Evolutionary conservation across 805 yeast species (phyloP).

Genomic region (Saccharomycopsis sp.): DNA sequence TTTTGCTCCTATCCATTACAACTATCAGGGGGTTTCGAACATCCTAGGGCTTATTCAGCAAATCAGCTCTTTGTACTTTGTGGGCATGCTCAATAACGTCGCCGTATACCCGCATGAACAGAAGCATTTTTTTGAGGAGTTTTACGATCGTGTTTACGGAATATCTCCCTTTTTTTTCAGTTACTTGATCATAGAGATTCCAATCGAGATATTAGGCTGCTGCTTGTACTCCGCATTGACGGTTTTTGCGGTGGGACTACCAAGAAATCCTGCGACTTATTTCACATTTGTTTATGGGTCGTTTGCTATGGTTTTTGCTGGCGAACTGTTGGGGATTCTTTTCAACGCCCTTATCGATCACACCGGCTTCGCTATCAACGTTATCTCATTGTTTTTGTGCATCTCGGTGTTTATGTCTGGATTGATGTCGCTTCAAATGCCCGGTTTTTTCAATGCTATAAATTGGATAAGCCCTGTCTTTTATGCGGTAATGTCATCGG

Average conservation of each 20-base stretch:
- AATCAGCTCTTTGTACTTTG: constrained; percentile 62
- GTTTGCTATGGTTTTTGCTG: constrained; percentile 56
- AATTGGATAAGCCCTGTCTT: constrained; percentile 76
- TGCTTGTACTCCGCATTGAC: constrained; percentile 53
- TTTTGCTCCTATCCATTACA: constrained; percentile 51
- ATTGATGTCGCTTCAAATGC: constrained; percentile 71
- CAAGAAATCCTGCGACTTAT: constrained; percentile 58
- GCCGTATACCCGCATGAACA: constrained; percentile 70
- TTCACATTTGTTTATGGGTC: constrained; percentile 55
- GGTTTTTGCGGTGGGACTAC: constrained; percentile 68
- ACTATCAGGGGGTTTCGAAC: constrained; percentile 48
- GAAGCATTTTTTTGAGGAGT: constrained; percentile 71
- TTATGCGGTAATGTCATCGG: constrained; percentile 55
- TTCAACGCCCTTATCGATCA: constrained; percentile 68
- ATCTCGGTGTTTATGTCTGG: constrained; percentile 83
- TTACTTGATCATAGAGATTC: constrained; percentile 58
- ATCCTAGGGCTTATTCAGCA: constrained; percentile 75
- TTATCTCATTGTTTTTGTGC: constrained; percentile 58
- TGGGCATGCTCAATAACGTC: constrained; percentile 74
- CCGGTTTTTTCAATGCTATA: constrained; percentile 56
- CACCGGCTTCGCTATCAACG: constrained; percentile 73
- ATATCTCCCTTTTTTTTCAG: constrained; percentile 53
- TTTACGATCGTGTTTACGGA: constrained; percentile 64
- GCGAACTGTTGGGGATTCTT: constrained; percentile 79
- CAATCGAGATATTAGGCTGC: constrained; percentile 56